Evolutionary conservation across 2,329 filamentous ascomycete species (phyloP), one percentile per base, ranked within the genome.

Genomic region (Ophiostoma quercus): DNA sequence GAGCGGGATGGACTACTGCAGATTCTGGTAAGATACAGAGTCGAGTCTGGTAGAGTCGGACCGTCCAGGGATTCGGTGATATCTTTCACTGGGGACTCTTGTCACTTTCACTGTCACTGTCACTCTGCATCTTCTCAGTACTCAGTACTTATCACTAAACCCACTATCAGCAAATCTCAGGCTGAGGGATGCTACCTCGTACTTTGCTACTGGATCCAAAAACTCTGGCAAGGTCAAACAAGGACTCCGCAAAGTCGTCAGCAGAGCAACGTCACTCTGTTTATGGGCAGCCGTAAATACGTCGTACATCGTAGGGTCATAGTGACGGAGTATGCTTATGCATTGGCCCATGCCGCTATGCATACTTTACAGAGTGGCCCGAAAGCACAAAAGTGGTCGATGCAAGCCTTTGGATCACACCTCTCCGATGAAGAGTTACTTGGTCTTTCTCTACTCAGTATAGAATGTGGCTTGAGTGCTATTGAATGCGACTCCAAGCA

Each of bases 181-280:
- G 43, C 43, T 47, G 43, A 47, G 43, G 43, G 43, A 47, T 47
- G 43, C 43, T 47, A 47, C 43, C 41, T 16, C 7, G 41, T 43
- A 16, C 16, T 14, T 14, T 43, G 12, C 5, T 16, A 16, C 11
- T 16, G 25, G 2, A 29, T 29, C 25, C 25, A 29, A 29, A 29
- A 29, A 16, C 16, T 14, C 2, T 43, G 16, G 16, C 3, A 43
- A 43, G 41, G 41, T 43, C 7, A 47, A 47, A 47, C 16, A 43
- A n/a, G 16, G 43, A 47, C 43, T 47, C 43, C 16, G 43, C 19
- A 22, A 25, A 57, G 51, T 29, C 51, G 51, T 57, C 16, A 57
- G 51, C 51, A 57, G 51, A 57, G 51, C 51, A 57, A 57, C 51
- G 51, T 57, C n/a, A 57, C 51, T 57, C 22, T 25, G 51, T 3